A percentile compares a stretch with the other conserved stretches of the same genome.
Evolutionary conservation across 352 stramenopile species (phyloP).

Genomic region (Phytophthora cactorum): DNA sequence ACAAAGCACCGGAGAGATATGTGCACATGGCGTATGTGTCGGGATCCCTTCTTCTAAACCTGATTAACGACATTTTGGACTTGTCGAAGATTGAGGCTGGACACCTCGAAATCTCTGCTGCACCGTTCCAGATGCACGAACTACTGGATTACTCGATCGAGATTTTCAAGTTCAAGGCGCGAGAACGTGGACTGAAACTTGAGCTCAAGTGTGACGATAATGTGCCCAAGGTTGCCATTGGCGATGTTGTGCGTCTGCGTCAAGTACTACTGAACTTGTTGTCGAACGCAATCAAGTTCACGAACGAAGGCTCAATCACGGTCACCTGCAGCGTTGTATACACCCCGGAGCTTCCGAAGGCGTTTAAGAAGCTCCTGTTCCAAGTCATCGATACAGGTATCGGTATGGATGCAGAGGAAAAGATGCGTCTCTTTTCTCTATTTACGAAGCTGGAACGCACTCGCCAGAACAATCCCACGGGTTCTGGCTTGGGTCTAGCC

Average conservation of each 20-base stretch:
- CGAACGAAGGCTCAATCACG: constrained; percentile 81
- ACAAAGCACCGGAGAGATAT: constrained; percentile 69
- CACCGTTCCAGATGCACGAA: constrained; percentile 85
- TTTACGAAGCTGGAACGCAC: constrained; percentile 87
- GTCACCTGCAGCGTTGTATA: constrained; percentile 78
- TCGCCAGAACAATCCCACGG: constrained; percentile 87
- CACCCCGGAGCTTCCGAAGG: constrained; percentile 62
- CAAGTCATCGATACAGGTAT: constrained; percentile 88
- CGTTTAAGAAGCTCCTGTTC: constrained; percentile 80
- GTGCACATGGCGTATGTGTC: constrained; percentile 90
- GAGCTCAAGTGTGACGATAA: constrained; percentile 67
- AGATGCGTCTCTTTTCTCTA: constrained; percentile 78
- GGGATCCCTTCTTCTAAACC: constrained; percentile 85
- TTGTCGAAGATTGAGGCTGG: constrained; percentile 94
- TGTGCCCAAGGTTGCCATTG: constrained; percentile 75
- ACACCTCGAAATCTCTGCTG: constrained; percentile 88
- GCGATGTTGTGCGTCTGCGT: constrained; percentile 77
- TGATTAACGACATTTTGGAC: constrained; percentile 94
- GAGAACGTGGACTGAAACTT: constrained; percentile 88
- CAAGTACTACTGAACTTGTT: constrained; percentile 86
- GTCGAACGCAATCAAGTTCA: constrained; percentile 91
- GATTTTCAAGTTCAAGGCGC: constrained; percentile 90
- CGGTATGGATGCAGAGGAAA: constrained; percentile 84
- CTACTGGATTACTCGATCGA: constrained; percentile 89
- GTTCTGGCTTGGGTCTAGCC: constrained; percentile 82